These are phyloP conservation scores for Hondaea fermentalgiana DNA, from an alignment of 108 stramenopile genomes.

Conservation along the genomic window DNA sequence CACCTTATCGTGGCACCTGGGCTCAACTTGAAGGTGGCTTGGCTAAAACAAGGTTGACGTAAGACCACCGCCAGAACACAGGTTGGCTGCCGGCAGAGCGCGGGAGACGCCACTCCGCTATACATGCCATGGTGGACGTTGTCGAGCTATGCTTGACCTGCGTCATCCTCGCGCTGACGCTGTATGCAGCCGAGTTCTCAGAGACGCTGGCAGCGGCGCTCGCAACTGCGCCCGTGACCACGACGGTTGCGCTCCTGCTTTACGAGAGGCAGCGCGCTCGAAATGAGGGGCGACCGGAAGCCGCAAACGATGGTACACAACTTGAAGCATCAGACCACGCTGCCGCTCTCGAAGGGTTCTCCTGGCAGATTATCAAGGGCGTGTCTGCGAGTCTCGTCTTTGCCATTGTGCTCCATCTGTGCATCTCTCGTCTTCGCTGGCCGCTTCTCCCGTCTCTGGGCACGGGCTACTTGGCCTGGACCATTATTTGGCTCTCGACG, in stretches of 20 bases:
- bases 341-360: neutral
- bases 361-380: slow-evolving; percentile 1
- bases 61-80: neutral
- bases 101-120: neutral
- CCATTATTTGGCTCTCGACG: neutral
- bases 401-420: neutral
- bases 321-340: neutral
- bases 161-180: neutral
- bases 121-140: neutral
- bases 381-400: neutral
- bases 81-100: neutral
- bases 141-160: neutral
- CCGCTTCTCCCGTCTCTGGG: neutral
- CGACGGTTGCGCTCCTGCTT: neutral
- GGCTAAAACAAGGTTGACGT: neutral
- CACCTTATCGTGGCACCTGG: neutral
- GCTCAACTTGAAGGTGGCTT: neutral
- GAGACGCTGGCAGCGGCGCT: neutral
- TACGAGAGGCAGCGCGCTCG: neutral
- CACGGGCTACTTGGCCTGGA: neutral
- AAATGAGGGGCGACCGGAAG: neutral
- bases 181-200: neutral
- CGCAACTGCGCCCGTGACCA: neutral
- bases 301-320: neutral
- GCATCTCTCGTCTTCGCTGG: neutral